Evolutionary conservation across 2,329 filamentous ascomycete species (phyloP).

Genomic region (Aulographum hederae): DNA sequence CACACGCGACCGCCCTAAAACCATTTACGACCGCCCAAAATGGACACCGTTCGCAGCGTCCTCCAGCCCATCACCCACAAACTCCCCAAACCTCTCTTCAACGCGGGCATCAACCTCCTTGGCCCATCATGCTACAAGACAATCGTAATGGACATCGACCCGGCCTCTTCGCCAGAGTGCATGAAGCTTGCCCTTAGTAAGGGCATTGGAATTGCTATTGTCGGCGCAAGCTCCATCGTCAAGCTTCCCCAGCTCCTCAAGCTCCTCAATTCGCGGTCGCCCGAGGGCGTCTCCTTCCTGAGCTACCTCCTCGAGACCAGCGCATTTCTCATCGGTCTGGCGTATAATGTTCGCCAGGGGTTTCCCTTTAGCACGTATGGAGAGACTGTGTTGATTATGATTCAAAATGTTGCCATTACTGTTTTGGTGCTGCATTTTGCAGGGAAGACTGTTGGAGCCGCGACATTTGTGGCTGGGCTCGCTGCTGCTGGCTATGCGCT

Average conservation of each 20-base stretch:
- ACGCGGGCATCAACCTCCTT: conserved; percentile 62
- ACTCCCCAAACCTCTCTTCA: conserved; percentile 50
- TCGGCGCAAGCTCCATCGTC: conserved; percentile 75
- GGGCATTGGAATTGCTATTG: conserved; percentile 81
- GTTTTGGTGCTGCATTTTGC: conserved; percentile 73
- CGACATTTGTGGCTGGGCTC: conserved; percentile 60
- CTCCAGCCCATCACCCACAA: conserved; percentile 33
- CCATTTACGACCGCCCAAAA: no score
- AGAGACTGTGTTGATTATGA: conserved; percentile 80
- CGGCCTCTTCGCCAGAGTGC: conserved; percentile 54
- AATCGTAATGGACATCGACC: conserved; percentile 69
- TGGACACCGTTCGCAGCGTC: conserved; percentile 43
- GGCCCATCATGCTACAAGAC: conserved; percentile 71
- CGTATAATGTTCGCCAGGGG: conserved; percentile 78
- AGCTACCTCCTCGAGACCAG: conserved; percentile 85
- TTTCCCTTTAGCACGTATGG: conserved; percentile 96
- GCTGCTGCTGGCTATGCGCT: conserved; percentile 51
- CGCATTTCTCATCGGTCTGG: conserved; percentile 72
- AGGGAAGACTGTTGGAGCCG: conserved; percentile 48
- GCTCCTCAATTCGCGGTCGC: conserved; percentile 62
- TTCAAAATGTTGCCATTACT: conserved; percentile 81
- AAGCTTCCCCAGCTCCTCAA: conserved; percentile 97
- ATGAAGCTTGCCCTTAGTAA: conserved; percentile 84
- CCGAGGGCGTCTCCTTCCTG: conserved; percentile 71
- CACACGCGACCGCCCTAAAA: no score